These are phyloP conservation scores for Clonostachys rhizophaga DNA, from an alignment of 2,329 filamentous ascomycete species.

Conservation along the genomic window DNA sequence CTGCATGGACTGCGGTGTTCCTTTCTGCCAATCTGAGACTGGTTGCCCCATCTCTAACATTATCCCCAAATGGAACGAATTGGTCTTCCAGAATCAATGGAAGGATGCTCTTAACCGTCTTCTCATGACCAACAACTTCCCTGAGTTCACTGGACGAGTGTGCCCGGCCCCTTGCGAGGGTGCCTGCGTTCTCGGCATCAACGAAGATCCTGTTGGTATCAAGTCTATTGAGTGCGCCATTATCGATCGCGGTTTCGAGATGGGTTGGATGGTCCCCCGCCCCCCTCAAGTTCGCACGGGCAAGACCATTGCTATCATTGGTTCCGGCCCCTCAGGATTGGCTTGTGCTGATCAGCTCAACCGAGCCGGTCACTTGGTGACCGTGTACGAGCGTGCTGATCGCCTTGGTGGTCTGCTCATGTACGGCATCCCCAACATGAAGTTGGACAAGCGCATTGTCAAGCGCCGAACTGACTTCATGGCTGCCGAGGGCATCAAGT, in stretches of 20 bases:
- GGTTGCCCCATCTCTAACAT: conserved; percentile 97
- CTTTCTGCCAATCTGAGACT: conserved; percentile 95
- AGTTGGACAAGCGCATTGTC: conserved; percentile 95
- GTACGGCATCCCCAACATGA: conserved; percentile 99
- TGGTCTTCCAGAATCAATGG: conserved; percentile 75
- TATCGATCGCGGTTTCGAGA: conserved; percentile 95
- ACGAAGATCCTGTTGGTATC: conserved; percentile 94
- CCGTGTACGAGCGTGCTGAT: conserved; percentile 89
- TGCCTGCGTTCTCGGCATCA: conserved; percentile 93
- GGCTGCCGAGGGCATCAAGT: conserved; percentile 80
- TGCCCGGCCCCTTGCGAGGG: conserved; percentile 96
- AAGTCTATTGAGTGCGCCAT: conserved; percentile 98
- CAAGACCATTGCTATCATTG: conserved; percentile 84
- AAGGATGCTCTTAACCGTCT: conserved; percentile 86
- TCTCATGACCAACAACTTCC: conserved; percentile 97
- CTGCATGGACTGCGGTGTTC: conserved; percentile 98
- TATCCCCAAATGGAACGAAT: conserved; percentile 93
- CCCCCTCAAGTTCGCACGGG: conserved; percentile 77
- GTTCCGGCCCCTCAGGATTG: conserved; percentile 87
- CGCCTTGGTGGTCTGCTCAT: conserved; percentile 88
- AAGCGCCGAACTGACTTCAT: conserved; percentile 95
- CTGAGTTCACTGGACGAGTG: conserved; percentile 94
- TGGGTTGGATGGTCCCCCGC: conserved; percentile 92
- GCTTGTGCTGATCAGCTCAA: conserved; percentile 92
- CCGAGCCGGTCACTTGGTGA: conserved; percentile 82